Evolutionary conservation across 163 green algal genomes (phyloP), one percentile per base, ranked within the genome.

Genomic region (Botryococcus braunii): DNA sequence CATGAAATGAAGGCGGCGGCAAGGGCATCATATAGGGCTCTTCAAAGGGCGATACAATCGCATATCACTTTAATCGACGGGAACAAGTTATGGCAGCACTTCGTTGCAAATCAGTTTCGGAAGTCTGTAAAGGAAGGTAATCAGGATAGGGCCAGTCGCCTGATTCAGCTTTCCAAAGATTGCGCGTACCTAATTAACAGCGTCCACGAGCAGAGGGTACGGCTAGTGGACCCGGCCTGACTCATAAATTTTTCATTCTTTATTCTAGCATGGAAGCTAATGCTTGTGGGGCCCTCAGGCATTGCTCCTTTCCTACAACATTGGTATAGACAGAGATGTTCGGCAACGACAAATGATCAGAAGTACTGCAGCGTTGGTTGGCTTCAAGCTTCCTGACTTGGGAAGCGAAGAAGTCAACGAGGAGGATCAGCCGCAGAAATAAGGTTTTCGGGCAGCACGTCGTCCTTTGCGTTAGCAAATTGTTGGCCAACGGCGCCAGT

Each of bases 221-320:
- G 69, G 32, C 0, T 8, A 23, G 60, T 47, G 25, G 21, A 55
- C 1, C 0, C 27, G 46, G 2, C n/a, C 2, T 35, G 23, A 3
- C 52, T 62, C 29, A 2, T 31, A 4, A 35, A 31, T 1, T 5
- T 27, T 35, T 23, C n/a, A 13, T 43, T 43, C 7, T 59, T 7
- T 31, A 29, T 39, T 6, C 43, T 37, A 29, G 29, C 21, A 62
- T 52, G 52, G 23, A 38, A 0, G 38, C 4, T 32, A 36, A 23
- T 55, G 23, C 7, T 6, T 63, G 2, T 50, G 34, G 23, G n/a
- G 35, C 35, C 13, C 29, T 23, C 73, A 85, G 79, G 73, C 81
- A n/a, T 63, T 85, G 58, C 68, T 85, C 39, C 59, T 82, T 41
- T 85, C 76, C 0, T 83, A 85, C 70, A 85, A 85, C 72, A 80